Evolutionary conservation across 169 alveolate species (phyloP), one percentile per base, ranked within the genome.

Genomic region (Eimeria maxima): DNA sequence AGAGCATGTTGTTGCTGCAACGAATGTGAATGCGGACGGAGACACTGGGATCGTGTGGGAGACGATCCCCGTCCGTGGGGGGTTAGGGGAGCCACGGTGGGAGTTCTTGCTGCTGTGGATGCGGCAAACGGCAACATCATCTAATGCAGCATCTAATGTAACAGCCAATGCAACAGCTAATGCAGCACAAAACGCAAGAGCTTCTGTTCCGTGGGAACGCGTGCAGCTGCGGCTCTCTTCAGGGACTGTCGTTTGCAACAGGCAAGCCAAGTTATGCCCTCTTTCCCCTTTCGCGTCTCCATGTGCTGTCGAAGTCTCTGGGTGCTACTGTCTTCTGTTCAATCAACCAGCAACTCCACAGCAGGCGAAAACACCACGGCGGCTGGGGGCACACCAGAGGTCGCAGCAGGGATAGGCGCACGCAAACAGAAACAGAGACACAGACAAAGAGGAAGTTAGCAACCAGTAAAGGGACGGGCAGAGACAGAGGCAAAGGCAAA

Each of bases 21-120:
- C 55, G 11, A 24, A 18, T 60, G 18, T 27, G 11, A 1, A 18
- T 60, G 69, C 13, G 87, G 38, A 27, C n/a, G 87, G 87, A 76
- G 55, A 38, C 60, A 2, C 71, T 24, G 71, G 45, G 71, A 33
- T 24, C 45, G 65, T 7, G 33, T 42, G 87, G 60, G 33, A 76
- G 33, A 38, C 33, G 47, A 44, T 22, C 63, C 60, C 47, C 60
- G 87, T 76, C 29, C 87, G 53, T 1, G 38, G 53, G 29, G 29
- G 38, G 6, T 10, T 5, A 13, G 87, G 87, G 60, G 90, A 50
- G 71, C 20, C 24, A 42, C 90, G 71, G 20, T 81, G 90, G 90
- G 63, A 24, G 42, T 81, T 81, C 27, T 24, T 45, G 65, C 71
- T 81, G 90, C 90, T 81, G 73, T 81, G 90, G 90, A 5, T 81